Evolutionary conservation across 805 yeast genomes (phyloP), one percentile per base, ranked within the genome.

Genomic region (Pichia eremophila): DNA sequence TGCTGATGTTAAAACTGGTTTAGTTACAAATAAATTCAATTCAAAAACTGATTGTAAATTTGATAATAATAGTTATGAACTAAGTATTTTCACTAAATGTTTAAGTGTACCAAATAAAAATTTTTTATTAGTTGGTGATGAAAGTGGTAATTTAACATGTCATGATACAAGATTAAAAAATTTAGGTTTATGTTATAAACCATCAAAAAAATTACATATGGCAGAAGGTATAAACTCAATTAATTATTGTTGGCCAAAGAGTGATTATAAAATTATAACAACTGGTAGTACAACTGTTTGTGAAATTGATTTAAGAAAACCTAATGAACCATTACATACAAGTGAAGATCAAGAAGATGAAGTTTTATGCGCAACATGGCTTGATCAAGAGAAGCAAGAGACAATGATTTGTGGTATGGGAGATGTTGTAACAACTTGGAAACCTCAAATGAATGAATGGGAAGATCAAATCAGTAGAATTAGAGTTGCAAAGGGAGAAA

Each of bases 281-380:
- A 71, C 84, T 28, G 97, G 96, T 1, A 82, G 91, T 11, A 85
- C 95, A 4, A 83, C 90, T 0, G 67, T 91, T 40, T 75, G 88
- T 0, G 83, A 82, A 49, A 73, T 90, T 57, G 97, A 91, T 62
- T 71, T 83, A 4, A 69, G 96, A 43, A 85, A 83, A 34, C 49
- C 55, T 7, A 59, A 54, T 15, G 85, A 85, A 5, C 72, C 80
- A 2, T 63, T 83, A 1, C 66, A 76, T 4, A 74, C 74, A 38
- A 81, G 90, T 36, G 98, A 90, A 52, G 90, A 88, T 60, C 99
- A 91, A 66, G 96, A 85, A 55, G 98, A 91, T 59, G 99, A 91
- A 60, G 66, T 91, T n/a, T 66, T 91, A 40, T 73, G 89, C 47
- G 83, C 87, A 57, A 69, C 85, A 37, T 79, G 81, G 67, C 75